Base-by-base conservation (phyloP, 1,284 basidiomycete genomes). In the Leccinum colubrinum region DNA sequence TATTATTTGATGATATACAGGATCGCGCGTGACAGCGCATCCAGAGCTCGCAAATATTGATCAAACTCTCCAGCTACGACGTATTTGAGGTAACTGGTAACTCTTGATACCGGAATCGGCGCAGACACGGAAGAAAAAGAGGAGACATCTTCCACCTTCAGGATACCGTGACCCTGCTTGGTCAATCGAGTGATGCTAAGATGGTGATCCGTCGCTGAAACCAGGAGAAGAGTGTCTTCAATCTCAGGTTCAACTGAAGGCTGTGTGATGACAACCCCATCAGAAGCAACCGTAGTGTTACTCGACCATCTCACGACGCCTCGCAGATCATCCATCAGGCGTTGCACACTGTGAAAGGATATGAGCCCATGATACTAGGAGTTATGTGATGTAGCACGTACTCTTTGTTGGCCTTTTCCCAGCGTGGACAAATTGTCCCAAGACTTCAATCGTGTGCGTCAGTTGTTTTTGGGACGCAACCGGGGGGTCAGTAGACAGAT, bases 111-210 rank as follows among this genome's bases (percentile, higher is more conserved):
- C 95, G 35, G 95, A 90, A 77, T 98, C 96, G 64, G 95, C 93
- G 74, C 96, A 98, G 48, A 98, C 95, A 22, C 97, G 87, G 87
- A 98, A 99, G 83, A 99, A 99, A 74, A 98, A 93, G 94, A 96
- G 6, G 97, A 98, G 17, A 95, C 85, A 66, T 99, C 97, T 74
- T 99, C 97, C 48, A 94, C 93, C 74, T 95, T 97, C 69, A 99
- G 81, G 62, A 99, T 97, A 61, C 30, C 30, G 77, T 98, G 95
- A 61, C 30, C 30, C 77, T 98, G 95, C 73, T 94, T 95, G 63
- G 96, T 97, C 61, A 99, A 82, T 74, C 95, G 92, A 17, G 93
- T 97, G 77, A 99, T 96, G 78, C 30, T 96, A 99, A 99, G 65
- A 98, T 91, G 61, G 85, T 84, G 65, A 98, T 94, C 97, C 97